Evolutionary conservation across 1,284 basidiomycete genomes (phyloP), one percentile per base, ranked within the genome.

Genomic region (Leccinum cinnamomeum): DNA sequence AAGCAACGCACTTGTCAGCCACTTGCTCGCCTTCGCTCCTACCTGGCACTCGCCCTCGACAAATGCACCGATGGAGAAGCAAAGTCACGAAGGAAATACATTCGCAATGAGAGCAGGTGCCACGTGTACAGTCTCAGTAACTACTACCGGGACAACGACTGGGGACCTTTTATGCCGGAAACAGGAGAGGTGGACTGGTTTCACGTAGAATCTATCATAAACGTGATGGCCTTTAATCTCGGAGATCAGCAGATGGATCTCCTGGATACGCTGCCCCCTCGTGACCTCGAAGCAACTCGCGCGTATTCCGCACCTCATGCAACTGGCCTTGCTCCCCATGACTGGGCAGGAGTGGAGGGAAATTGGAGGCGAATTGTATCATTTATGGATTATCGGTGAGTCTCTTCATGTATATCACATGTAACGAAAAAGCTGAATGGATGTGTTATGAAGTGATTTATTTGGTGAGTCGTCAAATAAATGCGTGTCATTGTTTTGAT

Each of bases 311-410:
- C 83, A 7, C 81, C 82, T n/a, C 79, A 76, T 12, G 61, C 73
- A 35, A 66, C 63, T 11, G 70, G 71, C 51, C 72, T 74, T 35
- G 61, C 69, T 53, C 67, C 74, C 20, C 66, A 71, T 37, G 88
- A 90, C 71, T 90, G 89, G 89, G 87, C 88, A 30, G 87, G 87
- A 11, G 81, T 89, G 4, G 84, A 86, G 71, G 88, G 87, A 70
- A 82, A 79, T 16, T 91, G 88, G 88, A 79, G 82, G 66, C 78
- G 88, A 72, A 84, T 86, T 64, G 84, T 90, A 14, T 89, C 83
- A 62, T 90, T 89, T 67, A 87, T 90, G 86, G 89, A 90, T 75
- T 88, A 89, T 73, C 81, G 86, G 88, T 88, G 65, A 53, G 82
- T 61, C 10, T 53, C 64, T 57, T 37, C 58, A 5, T 25, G 28